These are phyloP conservation scores for Aspergillus aculeatinus DNA, from an alignment of 2,329 filamentous ascomycete species.

Conservation along the genomic window DNA sequence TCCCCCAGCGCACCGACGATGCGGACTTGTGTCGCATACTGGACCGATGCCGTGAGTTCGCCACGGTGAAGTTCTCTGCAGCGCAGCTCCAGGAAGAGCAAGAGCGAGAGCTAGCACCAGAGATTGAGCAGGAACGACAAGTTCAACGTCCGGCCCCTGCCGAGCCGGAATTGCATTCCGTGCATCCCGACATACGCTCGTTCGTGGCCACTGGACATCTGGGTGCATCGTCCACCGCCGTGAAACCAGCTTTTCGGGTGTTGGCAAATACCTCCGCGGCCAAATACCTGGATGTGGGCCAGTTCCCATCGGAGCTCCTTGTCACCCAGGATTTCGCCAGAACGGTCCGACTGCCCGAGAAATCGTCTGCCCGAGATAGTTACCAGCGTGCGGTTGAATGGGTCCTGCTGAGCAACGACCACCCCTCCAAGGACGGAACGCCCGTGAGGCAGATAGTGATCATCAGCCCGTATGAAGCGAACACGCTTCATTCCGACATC, in stretches of 20 bases:
- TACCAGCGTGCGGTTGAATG: constrained; percentile 58
- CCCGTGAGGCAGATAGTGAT: constrained; percentile 46
- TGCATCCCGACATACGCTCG: constrained; percentile 45
- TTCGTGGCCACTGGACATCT: constrained; percentile 45
- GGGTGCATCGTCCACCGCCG: constrained; percentile 30
- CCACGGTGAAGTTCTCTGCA: constrained; percentile 29
- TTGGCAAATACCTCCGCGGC: constrained; percentile 46
- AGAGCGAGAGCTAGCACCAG: constrained; percentile 65
- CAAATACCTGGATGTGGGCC: constrained; percentile 27
- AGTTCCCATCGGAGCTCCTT: constrained; percentile 45
- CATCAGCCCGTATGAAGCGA: constrained; percentile 62
- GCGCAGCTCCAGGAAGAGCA: constrained; percentile 61
- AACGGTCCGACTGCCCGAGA: constrained; percentile 40
- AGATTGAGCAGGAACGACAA: constrained; percentile 61
- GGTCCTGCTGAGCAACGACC: constrained; percentile 43
- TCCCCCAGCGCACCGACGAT: neutral
- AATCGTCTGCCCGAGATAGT: constrained; percentile 36
- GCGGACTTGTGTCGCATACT: neutral
- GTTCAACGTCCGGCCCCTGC: constrained; percentile 50
- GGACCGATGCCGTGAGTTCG: constrained; percentile 38
- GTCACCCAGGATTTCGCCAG: constrained; percentile 53
- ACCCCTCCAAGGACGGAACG: neutral
- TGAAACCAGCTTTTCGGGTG: constrained; percentile 48
- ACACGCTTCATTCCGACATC: constrained; percentile 50
- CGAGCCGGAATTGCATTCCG: constrained; percentile 39